These are phyloP conservation scores for Phytopythium aichiense DNA, from an alignment of 352 stramenopile genomes.

Conservation along the genomic window DNA sequence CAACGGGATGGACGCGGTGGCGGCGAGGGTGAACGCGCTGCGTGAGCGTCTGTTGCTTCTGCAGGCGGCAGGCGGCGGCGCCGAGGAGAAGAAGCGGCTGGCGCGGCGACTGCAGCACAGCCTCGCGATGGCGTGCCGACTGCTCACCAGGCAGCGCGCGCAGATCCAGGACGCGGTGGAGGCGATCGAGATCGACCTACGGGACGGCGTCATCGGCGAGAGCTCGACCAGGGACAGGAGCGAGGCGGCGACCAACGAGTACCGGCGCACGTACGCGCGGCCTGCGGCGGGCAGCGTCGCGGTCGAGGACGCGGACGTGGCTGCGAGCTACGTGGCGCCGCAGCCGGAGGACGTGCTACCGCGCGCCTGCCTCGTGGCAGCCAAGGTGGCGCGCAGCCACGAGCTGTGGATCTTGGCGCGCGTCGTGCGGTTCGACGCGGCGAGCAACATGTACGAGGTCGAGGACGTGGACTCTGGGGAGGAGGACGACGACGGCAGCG, in stretches of 20 bases:
- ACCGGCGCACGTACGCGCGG: conserved; percentile 26
- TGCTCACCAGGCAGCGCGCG: conserved; percentile 49
- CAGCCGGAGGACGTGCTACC: conserved; percentile 36
- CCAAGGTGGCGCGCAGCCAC: conserved; percentile 72
- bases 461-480: conserved; percentile 92
- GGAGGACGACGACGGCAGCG: conserved; percentile 59
- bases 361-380: conserved; percentile 55
- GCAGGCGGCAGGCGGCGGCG: conserved; percentile 10
- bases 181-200: conserved; percentile 47
- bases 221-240: background rate
- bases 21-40: conserved; percentile 61
- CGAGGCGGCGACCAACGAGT: conserved; percentile 23
- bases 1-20: conserved; percentile 72
- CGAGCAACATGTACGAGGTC: conserved; percentile 94
- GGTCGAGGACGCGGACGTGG: conserved; percentile 8
- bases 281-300: conserved; percentile 14
- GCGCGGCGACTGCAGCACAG: conserved; percentile 63
- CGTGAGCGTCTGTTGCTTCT: conserved; percentile 41
- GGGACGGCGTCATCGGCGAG: conserved; percentile 31
- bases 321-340: conserved; percentile 14
- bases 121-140: conserved; percentile 47
- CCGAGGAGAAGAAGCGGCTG: conserved; percentile 33
- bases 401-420: conserved; percentile 92
- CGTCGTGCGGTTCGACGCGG: conserved; percentile 85
- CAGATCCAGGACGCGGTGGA: conserved; percentile 50